Evolutionary conservation across 2,329 filamentous ascomycete species (phyloP), one percentile per base, ranked within the genome.

Genomic region (Verticillium klebahnii): DNA sequence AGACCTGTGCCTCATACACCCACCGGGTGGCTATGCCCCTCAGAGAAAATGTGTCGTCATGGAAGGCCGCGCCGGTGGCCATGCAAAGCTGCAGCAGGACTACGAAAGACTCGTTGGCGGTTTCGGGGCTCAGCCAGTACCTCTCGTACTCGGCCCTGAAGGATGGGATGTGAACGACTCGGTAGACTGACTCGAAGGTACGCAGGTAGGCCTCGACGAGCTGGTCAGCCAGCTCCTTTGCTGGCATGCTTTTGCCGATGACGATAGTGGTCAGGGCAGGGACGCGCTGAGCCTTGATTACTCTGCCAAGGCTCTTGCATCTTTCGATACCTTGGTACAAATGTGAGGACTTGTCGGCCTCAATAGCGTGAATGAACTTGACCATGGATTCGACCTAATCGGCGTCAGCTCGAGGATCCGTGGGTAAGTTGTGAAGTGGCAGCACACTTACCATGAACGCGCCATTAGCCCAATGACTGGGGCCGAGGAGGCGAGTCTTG

Each of bases 121-220:
- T 71, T 23, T 71, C 66, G 0, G 78, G 76, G 17, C 77, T 75
- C 36, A 76, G 71, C 81, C 81, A 85, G 69, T 81, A 82, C 2
- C 70, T 67, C 11, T 77, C 75, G 65, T 87, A 89, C 36, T 85
- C 81, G 12, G 74, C 74, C 55, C 77, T 74, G 64, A 89, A 88
- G 0, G 80, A 81, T 0, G 85, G 85, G 1, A 84, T 69, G 68
- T 89, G 82, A 9, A 89, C 62, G 29, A 89, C 77, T 2, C 86
- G 79, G 64, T 84, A 79, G 17, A 83, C 80, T 1, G 82, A 80
- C 67, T 88, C 85, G 52, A 84, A 79, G 0, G 81, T 82, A 57
- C 82, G 75, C 19, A 89, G 72, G 72, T 87, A 87, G 34, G 75
- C 71, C 9, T 81, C 75, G 17, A 87, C 73, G 1, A 87, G 76